Conservation (phyloP, 768 basidiomycete genomes). For the Lentinula raphanica region DNA sequence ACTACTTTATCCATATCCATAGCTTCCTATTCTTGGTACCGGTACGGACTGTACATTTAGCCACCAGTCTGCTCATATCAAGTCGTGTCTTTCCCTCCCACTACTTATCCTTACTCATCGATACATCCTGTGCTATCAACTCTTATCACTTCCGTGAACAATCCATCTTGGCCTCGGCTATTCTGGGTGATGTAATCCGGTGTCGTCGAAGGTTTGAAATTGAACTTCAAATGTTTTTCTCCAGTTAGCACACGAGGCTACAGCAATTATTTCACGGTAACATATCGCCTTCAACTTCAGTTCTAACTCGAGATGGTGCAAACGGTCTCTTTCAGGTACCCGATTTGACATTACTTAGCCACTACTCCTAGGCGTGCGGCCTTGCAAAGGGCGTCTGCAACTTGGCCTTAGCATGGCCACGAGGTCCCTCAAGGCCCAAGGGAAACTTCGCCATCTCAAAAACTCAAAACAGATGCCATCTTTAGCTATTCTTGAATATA, state of each 20-base stretch:
- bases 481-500: background rate
- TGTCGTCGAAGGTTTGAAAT: too few relatives aligned
- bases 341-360: background rate
- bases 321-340: background rate
- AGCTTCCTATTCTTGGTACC: background rate
- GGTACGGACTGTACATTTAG: background rate
- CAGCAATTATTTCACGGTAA: background rate
- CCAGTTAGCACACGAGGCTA: too few relatives aligned
- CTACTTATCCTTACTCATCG: background rate
- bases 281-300: background rate
- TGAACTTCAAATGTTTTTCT: too few relatives aligned
- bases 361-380: background rate
- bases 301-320: too few relatives aligned
- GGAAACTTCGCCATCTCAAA: background rate
- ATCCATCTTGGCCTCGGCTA: too few relatives aligned
- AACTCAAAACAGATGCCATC: background rate
- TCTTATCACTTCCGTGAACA: too few relatives aligned
- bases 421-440: background rate
- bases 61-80: background rate
- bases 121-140: too few relatives aligned
- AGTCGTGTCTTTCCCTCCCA: background rate
- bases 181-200: too few relatives aligned
- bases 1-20: slow-evolving; percentile 2
- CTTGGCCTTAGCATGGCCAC: background rate
- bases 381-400: too few relatives aligned